Percentiles rank a stretch among this genome's conserved stretches.
Evolutionary conservation across 352 stramenopile genomes (phyloP).

Genomic region (Phytophthora cryptogea): DNA sequence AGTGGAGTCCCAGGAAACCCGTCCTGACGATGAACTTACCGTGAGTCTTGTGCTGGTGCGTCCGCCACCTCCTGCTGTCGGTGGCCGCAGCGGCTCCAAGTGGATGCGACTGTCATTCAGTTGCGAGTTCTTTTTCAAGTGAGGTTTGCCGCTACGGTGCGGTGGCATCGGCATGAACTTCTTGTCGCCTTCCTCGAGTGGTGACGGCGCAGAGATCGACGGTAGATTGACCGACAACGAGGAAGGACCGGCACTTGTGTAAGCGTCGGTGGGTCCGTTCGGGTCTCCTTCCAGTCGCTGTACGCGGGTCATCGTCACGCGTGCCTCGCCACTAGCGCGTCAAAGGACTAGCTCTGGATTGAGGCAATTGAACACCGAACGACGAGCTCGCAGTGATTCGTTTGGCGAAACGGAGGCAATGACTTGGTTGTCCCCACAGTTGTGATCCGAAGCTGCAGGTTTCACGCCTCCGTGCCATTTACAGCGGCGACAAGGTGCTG

Average conservation of each 20-base stretch:
- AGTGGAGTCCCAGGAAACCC: conserved; percentile 49
- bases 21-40: conserved; percentile 46
- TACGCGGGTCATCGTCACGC: conserved; percentile 24
- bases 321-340: background rate
- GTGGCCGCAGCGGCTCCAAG: conserved; percentile 59
- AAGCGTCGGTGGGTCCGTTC: conserved; percentile 3
- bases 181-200: conserved; percentile 23
- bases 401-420: conserved; percentile 28
- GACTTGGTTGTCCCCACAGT: conserved; percentile 12
- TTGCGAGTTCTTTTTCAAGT: conserved; percentile 60
- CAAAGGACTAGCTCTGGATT: conserved; percentile 1
- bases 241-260: conserved; percentile 5
- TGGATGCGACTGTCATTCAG: conserved; percentile 63
- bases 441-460: conserved; percentile 13
- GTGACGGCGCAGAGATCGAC: conserved; percentile 46
- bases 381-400: conserved; percentile 7
- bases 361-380: conserved; percentile 13
- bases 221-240: conserved; percentile 46
- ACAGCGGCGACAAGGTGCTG: conserved; percentile 19
- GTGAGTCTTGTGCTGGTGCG: conserved; percentile 29
- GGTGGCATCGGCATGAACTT: conserved; percentile 59
- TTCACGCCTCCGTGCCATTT: conserved; percentile 22
- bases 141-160: conserved; percentile 45
- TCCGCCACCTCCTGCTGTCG: conserved; percentile 29
- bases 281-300: conserved; percentile 18